Evolutionary conservation across 257 asterid genomes (phyloP).

Genomic region (Penstemon davidsonii): DNA sequence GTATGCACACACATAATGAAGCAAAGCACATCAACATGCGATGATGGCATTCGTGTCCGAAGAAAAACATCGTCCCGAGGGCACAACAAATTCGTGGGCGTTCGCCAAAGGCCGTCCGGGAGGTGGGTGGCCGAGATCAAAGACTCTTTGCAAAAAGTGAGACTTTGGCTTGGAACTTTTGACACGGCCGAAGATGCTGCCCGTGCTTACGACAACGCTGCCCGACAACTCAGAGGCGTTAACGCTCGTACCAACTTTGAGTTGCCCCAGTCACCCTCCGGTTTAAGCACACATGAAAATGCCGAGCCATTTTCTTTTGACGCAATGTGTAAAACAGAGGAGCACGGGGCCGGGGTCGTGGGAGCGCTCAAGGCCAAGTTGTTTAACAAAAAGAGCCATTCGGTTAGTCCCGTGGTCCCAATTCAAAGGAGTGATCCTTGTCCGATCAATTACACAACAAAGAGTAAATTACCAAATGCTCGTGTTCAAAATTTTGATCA

Average conservation of each 20-base stretch:
- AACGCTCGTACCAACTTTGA: conserved; percentile 76
- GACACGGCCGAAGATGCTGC: conserved; percentile 90
- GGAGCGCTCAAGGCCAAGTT: conserved; percentile 72
- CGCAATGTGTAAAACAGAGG: conserved; percentile 65
- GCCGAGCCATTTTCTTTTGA: conserved; percentile 66
- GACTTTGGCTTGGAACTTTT: conserved; percentile 83
- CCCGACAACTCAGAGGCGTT: conserved; percentile 65
- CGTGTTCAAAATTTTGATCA: not conserved
- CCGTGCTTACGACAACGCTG: conserved; percentile 76
- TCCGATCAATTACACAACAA: not conserved
- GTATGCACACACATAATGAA: conserved; percentile 40
- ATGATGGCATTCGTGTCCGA: conserved; percentile 35
- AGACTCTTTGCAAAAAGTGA: conserved; percentile 72
- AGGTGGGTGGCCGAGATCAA: conserved; percentile 95
- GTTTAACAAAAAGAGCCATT: conserved; percentile 32
- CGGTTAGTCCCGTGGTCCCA: conserved; percentile 22
- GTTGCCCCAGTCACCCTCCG: conserved; percentile 35
- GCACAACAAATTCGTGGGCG: conserved; percentile 75
- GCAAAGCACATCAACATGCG: conserved; percentile 29
- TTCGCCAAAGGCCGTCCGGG: conserved; percentile 81
- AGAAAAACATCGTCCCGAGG: conserved; percentile 62
- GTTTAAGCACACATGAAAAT: conserved; percentile 22
- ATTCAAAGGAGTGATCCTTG: conserved; percentile 26
- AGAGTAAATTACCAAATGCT: not conserved
- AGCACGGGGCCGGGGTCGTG: conserved; percentile 53